These are phyloP conservation scores for Phlebiopsis gigantea DNA, from an alignment of 768 basidiomycete genomes.

Conservation along the genomic window DNA sequence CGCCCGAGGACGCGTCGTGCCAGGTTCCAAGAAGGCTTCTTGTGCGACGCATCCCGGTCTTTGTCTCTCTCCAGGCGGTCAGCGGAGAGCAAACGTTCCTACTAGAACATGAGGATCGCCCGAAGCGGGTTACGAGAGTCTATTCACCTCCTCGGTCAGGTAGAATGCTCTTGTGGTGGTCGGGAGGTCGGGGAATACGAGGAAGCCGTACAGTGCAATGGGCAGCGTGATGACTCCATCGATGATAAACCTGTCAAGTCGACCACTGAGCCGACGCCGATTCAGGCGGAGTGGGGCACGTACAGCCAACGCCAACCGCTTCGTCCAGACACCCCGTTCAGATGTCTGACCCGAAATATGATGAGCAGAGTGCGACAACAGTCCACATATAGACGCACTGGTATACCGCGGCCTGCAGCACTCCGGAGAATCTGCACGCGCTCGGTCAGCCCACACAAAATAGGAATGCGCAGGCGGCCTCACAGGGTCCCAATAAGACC, in stretches of 20 bases:
- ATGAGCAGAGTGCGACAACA: not conserved
- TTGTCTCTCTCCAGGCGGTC: slow-evolving; percentile 37
- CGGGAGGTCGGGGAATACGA: slow-evolving; percentile 70
- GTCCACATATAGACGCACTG: slow-evolving; percentile 28
- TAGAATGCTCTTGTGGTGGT: slow-evolving; percentile 60
- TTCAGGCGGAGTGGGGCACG: slow-evolving; percentile 10
- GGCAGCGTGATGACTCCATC: slow-evolving; percentile 70
- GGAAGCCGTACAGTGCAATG: slow-evolving; percentile 65
- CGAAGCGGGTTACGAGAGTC: not conserved
- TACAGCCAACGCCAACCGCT: slow-evolving; percentile 70
- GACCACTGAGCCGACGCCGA: not conserved
- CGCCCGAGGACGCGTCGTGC: slow-evolving; percentile 44
- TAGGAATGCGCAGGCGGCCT: slow-evolving; percentile 10
- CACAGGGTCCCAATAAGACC: slow-evolving; percentile 59
- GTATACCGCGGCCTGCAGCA: slow-evolving; percentile 62
- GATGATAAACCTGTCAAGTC: slow-evolving; percentile 48
- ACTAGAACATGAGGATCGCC: not conserved
- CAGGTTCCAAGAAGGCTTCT: slow-evolving; percentile 42
- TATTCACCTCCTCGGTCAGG: slow-evolving; percentile 47
- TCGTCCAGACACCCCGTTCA: slow-evolving; percentile 46
- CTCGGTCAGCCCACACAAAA: not conserved
- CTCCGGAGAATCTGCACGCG: slow-evolving; percentile 49
- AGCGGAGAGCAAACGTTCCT: slow-evolving; percentile 54
- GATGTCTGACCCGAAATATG: slow-evolving; percentile 32
- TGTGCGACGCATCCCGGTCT: slow-evolving; percentile 34